Base-by-base conservation (phyloP, 1,139 yeast genomes). In the Magnusiomyces tetraspermus region DNA sequence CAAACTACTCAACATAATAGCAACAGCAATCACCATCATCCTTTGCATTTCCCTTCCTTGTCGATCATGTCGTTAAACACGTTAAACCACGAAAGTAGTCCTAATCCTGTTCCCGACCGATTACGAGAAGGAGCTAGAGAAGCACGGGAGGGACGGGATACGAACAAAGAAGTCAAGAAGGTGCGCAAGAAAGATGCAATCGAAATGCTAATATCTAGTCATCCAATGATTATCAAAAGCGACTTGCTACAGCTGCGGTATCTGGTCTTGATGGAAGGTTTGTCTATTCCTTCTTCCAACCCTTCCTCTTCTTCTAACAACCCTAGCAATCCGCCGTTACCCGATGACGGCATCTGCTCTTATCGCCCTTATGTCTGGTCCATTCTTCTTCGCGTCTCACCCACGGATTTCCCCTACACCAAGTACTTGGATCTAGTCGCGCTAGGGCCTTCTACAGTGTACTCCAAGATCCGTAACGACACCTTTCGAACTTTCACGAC, bases 401-500 rank as follows among this genome's bases (percentile, higher is more conserved):
- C 85, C 41, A 74, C 77, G 47, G 40, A 36, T 17, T 36, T 31
- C 5, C 73, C 80, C 8, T 71, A 80, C 1, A 68, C 76, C 1
- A 67, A 72, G 45, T 89, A 89, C 64, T 56, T 80, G 33, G 69
- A 74, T 13, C 68, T 85, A 28, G 75, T 89, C 1, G 66, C 74
- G 13, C 68, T 72, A 38, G 88, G 89, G 0, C 80, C 85, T 2
- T 42, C 21, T 8, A 66, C 71, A 0, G 74, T 82, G 2, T 80
- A 82, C 57, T 75, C 78, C 50, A 89, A 89, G 67, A 89, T 89
- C 58, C 77, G 83, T 56, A 86, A 89, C 66, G 97, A 89, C 63
- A 86, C 96, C 0, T 88, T 88, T 62, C 71, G 97, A 52, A 89
- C 97, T 0, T 74, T 89, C 59, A 84, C 85, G 68, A 83, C 88